phyloP scores from a whole-genome alignment of 129 eudicot species.

The Centaurea solstitialis region DNA sequence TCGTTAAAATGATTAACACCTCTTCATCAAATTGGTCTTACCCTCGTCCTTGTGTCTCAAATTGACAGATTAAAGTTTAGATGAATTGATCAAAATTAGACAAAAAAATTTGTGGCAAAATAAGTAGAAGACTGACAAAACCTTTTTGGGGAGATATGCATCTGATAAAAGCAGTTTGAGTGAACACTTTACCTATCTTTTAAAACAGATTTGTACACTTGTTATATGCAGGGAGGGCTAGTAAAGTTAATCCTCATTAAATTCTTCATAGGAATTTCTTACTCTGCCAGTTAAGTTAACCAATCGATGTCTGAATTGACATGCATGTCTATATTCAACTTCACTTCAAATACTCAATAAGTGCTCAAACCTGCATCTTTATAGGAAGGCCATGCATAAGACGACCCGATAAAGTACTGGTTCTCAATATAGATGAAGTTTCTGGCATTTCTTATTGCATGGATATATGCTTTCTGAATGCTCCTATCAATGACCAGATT shows the following conservation, averaged over 20 bases:
- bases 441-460: constrained; percentile 87
- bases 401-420: constrained; percentile 89
- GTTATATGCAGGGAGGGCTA: neutral
- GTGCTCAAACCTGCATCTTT: constrained; percentile 63
- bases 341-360: neutral
- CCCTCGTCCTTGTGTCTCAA: neutral
- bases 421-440: constrained; percentile 91
- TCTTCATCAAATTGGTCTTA: neutral
- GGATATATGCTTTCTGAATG: constrained; percentile 82
- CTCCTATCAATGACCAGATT: constrained; percentile 73
- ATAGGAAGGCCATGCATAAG: constrained; percentile 78
- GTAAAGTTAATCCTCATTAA: neutral
- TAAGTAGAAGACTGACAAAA: neutral
- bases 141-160: neutral
- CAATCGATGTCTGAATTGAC: neutral
- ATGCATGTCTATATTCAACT: neutral
- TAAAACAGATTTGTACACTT: neutral
- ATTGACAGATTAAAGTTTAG: neutral
- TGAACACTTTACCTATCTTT: neutral
- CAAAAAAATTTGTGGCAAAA: neutral
- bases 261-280: neutral
- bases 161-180: neutral
- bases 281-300: neutral
- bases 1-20: neutral
- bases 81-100: neutral